Percentiles rank a stretch among this genome's conserved stretches.
These are phyloP conservation scores for Xylaria bambusicola DNA, from an alignment of 495 filamentous ascomycete genomes.

Conservation along the genomic window DNA sequence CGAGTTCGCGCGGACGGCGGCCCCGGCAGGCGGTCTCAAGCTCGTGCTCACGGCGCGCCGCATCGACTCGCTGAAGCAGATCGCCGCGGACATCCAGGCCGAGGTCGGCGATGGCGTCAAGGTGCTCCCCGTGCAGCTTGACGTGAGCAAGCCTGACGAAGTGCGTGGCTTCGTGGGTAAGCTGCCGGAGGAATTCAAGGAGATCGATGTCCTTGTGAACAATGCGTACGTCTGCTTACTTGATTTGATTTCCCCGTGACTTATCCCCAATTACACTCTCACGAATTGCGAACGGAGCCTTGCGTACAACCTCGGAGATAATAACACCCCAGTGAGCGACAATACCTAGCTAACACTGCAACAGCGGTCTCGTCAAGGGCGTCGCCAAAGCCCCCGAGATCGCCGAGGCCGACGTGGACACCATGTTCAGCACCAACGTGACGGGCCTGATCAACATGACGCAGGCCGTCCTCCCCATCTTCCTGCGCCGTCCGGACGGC, in stretches of 20 bases:
- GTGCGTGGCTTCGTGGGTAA: constrained; percentile 71
- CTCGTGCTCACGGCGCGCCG: constrained; percentile 86
- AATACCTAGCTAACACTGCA: constrained; percentile 11
- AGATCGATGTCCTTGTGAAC: constrained; percentile 90
- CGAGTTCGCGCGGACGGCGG: constrained; percentile 88
- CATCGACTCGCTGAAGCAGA: constrained; percentile 71
- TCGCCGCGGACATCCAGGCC: constrained; percentile 75
- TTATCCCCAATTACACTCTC: no score
- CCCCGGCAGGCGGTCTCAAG: constrained; percentile 73
- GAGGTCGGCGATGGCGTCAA: constrained; percentile 77
- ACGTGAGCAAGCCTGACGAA: constrained; percentile 80
- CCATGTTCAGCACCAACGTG: constrained; percentile 93
- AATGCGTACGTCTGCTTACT: constrained; percentile 72
- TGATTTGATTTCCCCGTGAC: neutral
- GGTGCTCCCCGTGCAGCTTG: constrained; percentile 78
- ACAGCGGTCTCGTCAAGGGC: constrained; percentile 81
- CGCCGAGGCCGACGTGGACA: constrained; percentile 74
- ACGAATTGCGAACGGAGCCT: no score
- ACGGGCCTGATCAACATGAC: constrained; percentile 96
- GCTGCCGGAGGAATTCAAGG: constrained; percentile 80
- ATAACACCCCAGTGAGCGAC: no score
- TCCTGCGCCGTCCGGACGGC: constrained; percentile 75
- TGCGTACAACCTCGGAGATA: no score
- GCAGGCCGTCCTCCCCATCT: constrained; percentile 83
- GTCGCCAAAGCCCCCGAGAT: constrained; percentile 87